Evolutionary conservation across 139 green algal species (phyloP), one percentile per base, ranked within the genome.

Genomic region (Chlorella sp.): DNA sequence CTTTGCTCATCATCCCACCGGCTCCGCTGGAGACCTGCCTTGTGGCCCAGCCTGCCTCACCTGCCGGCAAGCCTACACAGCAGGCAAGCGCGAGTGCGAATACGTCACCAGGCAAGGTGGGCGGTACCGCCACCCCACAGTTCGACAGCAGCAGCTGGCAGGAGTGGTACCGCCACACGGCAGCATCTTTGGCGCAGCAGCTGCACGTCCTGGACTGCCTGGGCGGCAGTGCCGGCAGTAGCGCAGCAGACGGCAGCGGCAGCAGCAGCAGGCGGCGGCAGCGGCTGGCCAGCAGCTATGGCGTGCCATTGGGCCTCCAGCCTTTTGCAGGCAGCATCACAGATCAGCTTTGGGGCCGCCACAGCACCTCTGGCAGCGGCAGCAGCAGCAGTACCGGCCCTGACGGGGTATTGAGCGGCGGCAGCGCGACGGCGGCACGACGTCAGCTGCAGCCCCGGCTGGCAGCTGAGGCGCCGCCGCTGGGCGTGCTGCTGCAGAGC

Each of bases 401-500:
- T 22, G 26, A 40, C 78, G 19, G 32, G 0, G 26, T n/a, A 24
- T 32, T 37, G 22, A 24, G 78, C 28, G 36, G 48, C 26, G 42
- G 57, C 53, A 26, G 15, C 7, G 48, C 48, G 3, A 21, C 82
- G 22, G 22, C 16, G 39, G 18, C 32, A 26, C 77, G 28, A 60
- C 37, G 24, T 39, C 37, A 42, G 36, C 68, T 81, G 53, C 87
- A 64, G 37, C 61, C 61, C 18, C 19, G 26, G 57, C 78, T 89
- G 53, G 61, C 64, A 0, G 37, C 40, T 0, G 89, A 77, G 42
- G 83, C 89, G n/a, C 89, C 75, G 14, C 83, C 89, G 15, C 83
- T 92, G 78, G 39, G 39, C 3, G 83, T 73, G 16, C 83, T 92
- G 48, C 42, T 92, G 85, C 42, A 92, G 78, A 66, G 34, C n/a